Evolutionary conservation across 1,284 basidiomycete species (phyloP), one percentile per base, ranked within the genome.

Genomic region (Ganoderma lingzhi): DNA sequence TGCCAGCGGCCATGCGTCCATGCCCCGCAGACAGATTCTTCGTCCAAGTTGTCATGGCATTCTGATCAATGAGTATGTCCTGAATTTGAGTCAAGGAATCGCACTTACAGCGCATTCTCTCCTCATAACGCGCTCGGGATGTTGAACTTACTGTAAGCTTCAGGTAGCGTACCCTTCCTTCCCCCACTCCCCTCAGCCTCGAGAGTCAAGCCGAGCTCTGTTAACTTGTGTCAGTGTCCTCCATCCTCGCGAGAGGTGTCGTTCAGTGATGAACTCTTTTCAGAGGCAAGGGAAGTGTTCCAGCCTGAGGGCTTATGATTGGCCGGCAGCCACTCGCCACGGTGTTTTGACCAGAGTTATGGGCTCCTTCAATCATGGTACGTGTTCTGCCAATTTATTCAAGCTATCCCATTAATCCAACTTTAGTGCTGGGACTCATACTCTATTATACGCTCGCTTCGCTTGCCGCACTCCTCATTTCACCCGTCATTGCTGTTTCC

Each of bases 401-500:
- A 4, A 2, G 19, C 6, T 6, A 48, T 19, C 45, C 0, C 19
- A 8, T 48, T 48, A 2, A 19, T 6, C 1, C 1, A 48, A 48
- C 3, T 2, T 8, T 9, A 48, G 45, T 6, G 45, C 19, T 8
- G 19, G 19, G 19, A n/a, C 9, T 14, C n/a, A 48, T 48, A 4
- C 45, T 48, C 45, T 9, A 0, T n/a, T 19, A 19, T 48, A 51
- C 48, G 0, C 23, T 51, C 10, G 2, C 10, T 10, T 23, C 23
- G 10, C 53, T 56, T 10, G 2, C 39, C 32, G 1, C n/a, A 5
- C 19, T n/a, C 19, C 12, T 58, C 35, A 6, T 58, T 10, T 6
- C 19, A 10, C 19, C 56, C 5, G 35, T 19, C 8, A 1, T 19
- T n/a, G 39, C 41, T 9, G 12, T 44, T 5, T 72, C 82, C 3